Base-by-base conservation (phyloP, 1,284 basidiomycete genomes). In the Stygiomarasmius scandens region DNA sequence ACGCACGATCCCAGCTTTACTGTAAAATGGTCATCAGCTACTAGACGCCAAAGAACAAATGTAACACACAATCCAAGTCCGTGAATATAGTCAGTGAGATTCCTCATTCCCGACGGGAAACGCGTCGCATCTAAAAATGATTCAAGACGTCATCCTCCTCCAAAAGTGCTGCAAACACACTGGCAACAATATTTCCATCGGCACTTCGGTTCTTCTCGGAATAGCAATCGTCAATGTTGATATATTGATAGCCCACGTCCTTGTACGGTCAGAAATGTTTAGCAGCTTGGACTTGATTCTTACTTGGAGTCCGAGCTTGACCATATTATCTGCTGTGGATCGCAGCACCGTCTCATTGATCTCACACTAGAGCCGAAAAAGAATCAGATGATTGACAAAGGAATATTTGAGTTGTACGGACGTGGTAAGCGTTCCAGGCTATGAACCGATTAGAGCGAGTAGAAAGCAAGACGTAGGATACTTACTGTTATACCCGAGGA, bases 381-480 rank as follows among this genome's bases (percentile, higher is more conserved):
- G 12, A 32, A 4, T 20, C 2, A 20, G 16, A 56, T 20, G 11
- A 44, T n/a, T n/a, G 36, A 2, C 9, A 12, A 29, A 43, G 38
- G n/a, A 41, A 16, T 19, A 11, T 24, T 16, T 14, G n/a, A n/a
- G 22, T n/a, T 20, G 44, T 49, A 67, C 76, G 52, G 60, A 83
- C 82, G 55, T 78, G 74, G 59, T 81, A 84, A n/a, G 80, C 82
- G 62, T 85, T 85, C 84, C 83, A 85, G 14, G 82, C 83, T 83
- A 53, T 6, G 29, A 32, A 32, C 29, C 29, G 29, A 32, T 32
- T 32, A 24, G 10, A 12, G 50, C 19, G 9, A 10, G 16, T 14
- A 5, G 27, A 44, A 43, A 20, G 16, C 4, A 41, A 9, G 38
- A 32, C 29, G 29, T 5, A 32, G 49, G 24, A 29, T 22, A 63